These are phyloP conservation scores for Heterobasidion parviporum DNA, from an alignment of 1,284 basidiomycete genomes.

Conservation along the genomic window DNA sequence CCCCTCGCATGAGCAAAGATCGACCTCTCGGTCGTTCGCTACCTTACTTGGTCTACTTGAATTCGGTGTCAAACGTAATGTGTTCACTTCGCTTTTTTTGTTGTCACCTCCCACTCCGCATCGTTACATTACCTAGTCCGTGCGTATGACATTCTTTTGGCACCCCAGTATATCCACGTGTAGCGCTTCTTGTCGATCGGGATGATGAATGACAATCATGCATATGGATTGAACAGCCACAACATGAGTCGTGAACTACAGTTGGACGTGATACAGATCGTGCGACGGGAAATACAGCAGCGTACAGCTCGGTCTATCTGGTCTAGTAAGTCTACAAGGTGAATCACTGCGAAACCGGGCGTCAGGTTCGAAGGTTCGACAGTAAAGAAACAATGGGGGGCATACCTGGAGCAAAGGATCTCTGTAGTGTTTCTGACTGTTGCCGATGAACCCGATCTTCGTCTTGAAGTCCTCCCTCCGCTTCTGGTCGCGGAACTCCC, in stretches of 20 bases:
- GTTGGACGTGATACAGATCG: too few relatives aligned
- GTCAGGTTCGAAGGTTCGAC: neutral
- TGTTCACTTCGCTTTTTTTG: neutral
- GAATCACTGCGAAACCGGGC: neutral
- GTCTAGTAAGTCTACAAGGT: too few relatives aligned
- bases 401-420: slow-evolving; percentile 29
- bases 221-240: neutral
- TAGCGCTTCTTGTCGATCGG: neutral
- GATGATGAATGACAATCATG: slow-evolving; percentile 2
- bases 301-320: too few relatives aligned
- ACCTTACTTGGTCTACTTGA: neutral
- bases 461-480: slow-evolving; percentile 83
- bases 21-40: neutral
- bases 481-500: slow-evolving; percentile 79
- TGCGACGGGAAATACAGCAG: too few relatives aligned
- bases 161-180: neutral
- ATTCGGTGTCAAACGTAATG: neutral
- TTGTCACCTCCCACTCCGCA: neutral
- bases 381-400: neutral
- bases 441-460: slow-evolving; percentile 68
- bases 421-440: slow-evolving; percentile 86
- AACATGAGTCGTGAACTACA: neutral
- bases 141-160: slow-evolving; percentile 1
- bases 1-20: neutral
- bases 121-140: neutral